Base-by-base conservation (phyloP, 805 yeast genomes). In the Scheffersomyces lignosus region DNA sequence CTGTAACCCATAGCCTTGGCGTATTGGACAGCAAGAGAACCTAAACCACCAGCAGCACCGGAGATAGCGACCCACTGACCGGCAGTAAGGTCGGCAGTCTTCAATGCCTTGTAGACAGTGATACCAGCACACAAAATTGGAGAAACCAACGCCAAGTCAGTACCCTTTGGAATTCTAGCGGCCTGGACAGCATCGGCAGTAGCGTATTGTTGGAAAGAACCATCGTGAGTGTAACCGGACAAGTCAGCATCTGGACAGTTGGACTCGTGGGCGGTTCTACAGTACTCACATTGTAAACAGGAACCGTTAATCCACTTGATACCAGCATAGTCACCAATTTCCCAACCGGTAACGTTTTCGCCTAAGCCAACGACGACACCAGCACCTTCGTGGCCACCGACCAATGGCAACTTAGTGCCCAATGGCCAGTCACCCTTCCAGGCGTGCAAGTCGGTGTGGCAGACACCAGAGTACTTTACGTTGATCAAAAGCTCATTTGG, bases 341-440 rank as follows among this genome's bases (percentile, higher is more conserved):
- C 76, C 66, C 84, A 82, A 61, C 81, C 81, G 38, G 60, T 67
- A 40, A 87, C 95, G 51, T 75, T 72, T 31, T 70, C 67, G 48
- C 95, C 95, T 56, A 75, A 71, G 43, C 82, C 90, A 42, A 85
- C 93, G 48, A 86, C 93, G 34, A 77, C 76, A 60, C 95, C 95
- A 18, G 91, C 90, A 68, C 93, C 95, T 67, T 86, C 95, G 67
- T 86, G 95, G 52, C 95, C 95, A 46, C 93, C 93, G 33, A 85
- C 89, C 50, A 84, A 69, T 16, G 93, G 91, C 43, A 82, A 71
- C 59, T 81, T 82, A 48, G 83, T 77, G 46, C 68, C 77, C 62
- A 83, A 71, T 34, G 95, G 93, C 95, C 95, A 87, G 70, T 88
- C 96, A 56, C 95, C 95, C 61, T 84, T 79, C 90, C 93, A 86